Evolutionary conservation across 2,329 filamentous ascomycete genomes (phyloP).

Genomic region (Microdochium trichocladiopsis): DNA sequence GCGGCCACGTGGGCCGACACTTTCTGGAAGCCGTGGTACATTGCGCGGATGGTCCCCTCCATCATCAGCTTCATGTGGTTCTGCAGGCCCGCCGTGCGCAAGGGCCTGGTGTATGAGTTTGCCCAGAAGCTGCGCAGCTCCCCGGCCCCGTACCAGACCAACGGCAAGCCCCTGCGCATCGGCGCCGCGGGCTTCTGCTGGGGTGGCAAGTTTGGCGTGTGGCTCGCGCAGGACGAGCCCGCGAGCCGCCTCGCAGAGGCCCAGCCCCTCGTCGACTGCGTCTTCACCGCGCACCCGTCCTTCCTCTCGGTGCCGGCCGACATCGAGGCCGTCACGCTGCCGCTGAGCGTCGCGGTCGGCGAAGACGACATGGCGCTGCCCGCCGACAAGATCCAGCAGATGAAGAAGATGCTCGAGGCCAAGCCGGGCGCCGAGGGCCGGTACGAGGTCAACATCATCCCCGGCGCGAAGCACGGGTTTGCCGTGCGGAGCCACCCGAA

Average conservation of each 20-base stretch:
- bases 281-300: slow-evolving; percentile 46
- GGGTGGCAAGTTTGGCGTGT: slow-evolving; percentile 48
- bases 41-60: slow-evolving; percentile 12
- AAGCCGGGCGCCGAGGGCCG: slow-evolving; percentile 23
- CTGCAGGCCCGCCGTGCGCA: slow-evolving; percentile 21
- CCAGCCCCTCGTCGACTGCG: slow-evolving; percentile 39
- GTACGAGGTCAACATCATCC: slow-evolving; percentile 26
- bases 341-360: slow-evolving; percentile 38
- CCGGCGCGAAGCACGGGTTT: slow-evolving; percentile 33
- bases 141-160: neutral
- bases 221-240: slow-evolving; percentile 33
- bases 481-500: slow-evolving; percentile 15
- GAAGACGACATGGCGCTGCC: slow-evolving; percentile 34
- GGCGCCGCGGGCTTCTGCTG: slow-evolving; percentile 56
- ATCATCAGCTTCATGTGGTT: slow-evolving; percentile 23
- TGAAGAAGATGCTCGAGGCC: slow-evolving; percentile 25
- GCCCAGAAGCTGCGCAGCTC: slow-evolving; percentile 23
- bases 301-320: slow-evolving; percentile 38
- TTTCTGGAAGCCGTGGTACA: slow-evolving; percentile 19
- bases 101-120: slow-evolving; percentile 26
- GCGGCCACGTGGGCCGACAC: slow-evolving; percentile 7
- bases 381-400: slow-evolving; percentile 19
- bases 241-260: slow-evolving; percentile 9
- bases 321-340: slow-evolving; percentile 32
- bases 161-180: slow-evolving; percentile 26